A percentile compares a stretch with the other conserved stretches of the same genome.
These are phyloP conservation scores for Daldinia loculata DNA, from an alignment of 495 filamentous ascomycete genomes.

Conservation along the genomic window DNA sequence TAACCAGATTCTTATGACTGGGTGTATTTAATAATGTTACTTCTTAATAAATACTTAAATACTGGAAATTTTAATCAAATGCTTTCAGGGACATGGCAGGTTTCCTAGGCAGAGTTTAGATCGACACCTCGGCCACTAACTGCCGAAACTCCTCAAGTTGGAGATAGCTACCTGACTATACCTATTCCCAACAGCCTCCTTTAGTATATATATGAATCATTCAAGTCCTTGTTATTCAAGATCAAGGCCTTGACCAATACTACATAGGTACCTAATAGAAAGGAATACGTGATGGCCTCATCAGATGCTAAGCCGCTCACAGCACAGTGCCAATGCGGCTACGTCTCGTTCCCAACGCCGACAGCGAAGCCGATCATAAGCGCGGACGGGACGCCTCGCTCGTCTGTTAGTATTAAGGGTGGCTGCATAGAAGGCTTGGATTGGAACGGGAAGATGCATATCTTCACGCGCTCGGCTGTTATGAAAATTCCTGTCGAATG, in stretches of 20 bases:
- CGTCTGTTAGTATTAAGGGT: constrained; percentile 58
- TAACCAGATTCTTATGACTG: no score
- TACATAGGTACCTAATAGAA: neutral
- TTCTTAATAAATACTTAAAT: no score
- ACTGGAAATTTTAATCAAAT: neutral
- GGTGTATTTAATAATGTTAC: no score
- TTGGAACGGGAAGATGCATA: constrained; percentile 47
- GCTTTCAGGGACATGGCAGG: neutral
- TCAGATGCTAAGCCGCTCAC: constrained; percentile 36
- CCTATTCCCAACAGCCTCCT: neutral
- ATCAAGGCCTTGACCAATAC: neutral
- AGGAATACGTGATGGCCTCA: constrained; percentile 7
- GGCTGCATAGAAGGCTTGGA: constrained; percentile 58
- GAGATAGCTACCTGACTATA: constrained; percentile 12
- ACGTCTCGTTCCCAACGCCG: constrained; percentile 59
- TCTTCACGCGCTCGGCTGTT: constrained; percentile 52
- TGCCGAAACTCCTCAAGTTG: constrained; percentile 30
- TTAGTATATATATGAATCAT: neutral
- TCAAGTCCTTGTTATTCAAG: neutral
- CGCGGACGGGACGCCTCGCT: constrained; percentile 46
- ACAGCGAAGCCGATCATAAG: constrained; percentile 48
- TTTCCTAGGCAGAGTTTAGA: neutral
- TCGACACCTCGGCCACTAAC: constrained; percentile 8
- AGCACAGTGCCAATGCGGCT: constrained; percentile 62
- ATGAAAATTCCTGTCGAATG: constrained; percentile 46